These are phyloP conservation scores for Auricularia sp. DNA, from an alignment of 768 basidiomycete species.

Conservation along the genomic window DNA sequence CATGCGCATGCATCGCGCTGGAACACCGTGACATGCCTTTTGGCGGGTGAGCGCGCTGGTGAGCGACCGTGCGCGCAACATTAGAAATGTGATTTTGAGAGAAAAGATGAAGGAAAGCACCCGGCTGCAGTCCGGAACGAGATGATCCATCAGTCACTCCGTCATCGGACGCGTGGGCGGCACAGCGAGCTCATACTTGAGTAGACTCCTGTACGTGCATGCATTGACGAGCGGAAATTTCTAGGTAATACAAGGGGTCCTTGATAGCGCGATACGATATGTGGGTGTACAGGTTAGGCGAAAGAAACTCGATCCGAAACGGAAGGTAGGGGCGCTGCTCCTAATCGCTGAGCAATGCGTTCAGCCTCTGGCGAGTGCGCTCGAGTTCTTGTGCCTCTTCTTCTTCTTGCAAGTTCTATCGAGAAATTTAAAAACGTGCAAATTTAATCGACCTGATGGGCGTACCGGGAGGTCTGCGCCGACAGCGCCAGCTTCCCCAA, in stretches of 20 bases:
- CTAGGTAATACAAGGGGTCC: background rate
- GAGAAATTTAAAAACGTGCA: slow-evolving; percentile 11
- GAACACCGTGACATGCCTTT: slow-evolving; percentile 30
- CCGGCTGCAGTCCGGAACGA: background rate
- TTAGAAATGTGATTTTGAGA: slow-evolving; percentile 21
- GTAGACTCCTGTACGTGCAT: background rate
- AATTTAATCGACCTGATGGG: slow-evolving; percentile 7
- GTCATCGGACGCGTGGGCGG: background rate
- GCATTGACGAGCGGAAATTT: background rate
- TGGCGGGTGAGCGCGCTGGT: slow-evolving; percentile 35
- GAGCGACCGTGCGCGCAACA: slow-evolving; percentile 54
- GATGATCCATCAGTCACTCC: background rate
- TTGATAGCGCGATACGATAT: too few species aligned
- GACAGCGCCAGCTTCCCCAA: slow-evolving; percentile 75
- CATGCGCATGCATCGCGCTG: background rate
- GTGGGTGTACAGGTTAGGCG: background rate
- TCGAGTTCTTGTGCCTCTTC: slow-evolving; percentile 85
- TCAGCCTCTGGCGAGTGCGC: slow-evolving; percentile 79
- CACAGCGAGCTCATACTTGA: background rate
- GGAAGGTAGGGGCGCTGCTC: slow-evolving; percentile 11
- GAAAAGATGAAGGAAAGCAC: slow-evolving; percentile 14
- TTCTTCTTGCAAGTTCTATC: slow-evolving; percentile 47
- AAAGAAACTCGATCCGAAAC: slow-evolving; percentile 11
- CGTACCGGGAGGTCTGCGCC: slow-evolving; percentile 64
- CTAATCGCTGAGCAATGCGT: slow-evolving; percentile 66